phyloP scores from a whole-genome alignment of 371 early-diverging fungal genomes.

The Coemansia sp. region DNA sequence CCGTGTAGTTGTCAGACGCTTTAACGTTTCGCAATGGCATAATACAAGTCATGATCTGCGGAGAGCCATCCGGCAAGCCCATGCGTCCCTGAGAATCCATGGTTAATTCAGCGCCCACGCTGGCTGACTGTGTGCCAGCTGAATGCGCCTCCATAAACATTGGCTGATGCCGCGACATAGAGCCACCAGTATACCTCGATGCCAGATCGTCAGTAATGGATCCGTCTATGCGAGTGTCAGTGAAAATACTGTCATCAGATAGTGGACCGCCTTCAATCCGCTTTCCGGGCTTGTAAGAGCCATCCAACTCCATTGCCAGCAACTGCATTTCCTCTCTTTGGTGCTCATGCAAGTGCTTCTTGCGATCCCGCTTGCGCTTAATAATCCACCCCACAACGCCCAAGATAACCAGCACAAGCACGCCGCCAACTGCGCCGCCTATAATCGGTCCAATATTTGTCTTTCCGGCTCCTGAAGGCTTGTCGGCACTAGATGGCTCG shows the following conservation, averaged over 20 bases:
- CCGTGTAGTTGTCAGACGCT: constrained; percentile 39
- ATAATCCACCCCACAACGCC: constrained; percentile 23
- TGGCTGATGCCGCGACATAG: constrained; percentile 26
- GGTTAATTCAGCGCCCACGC: constrained; percentile 31
- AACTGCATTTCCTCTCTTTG: constrained; percentile 43
- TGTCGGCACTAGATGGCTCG: neutral
- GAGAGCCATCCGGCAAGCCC: constrained; percentile 46
- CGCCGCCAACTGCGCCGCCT: constrained; percentile 33
- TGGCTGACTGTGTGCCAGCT: constrained; percentile 6
- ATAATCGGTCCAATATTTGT: constrained; percentile 30
- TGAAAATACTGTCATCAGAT: constrained; percentile 19
- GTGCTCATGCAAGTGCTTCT: constrained; percentile 37
- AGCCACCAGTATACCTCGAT: constrained; percentile 35
- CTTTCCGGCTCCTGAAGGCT: neutral
- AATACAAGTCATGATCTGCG: constrained; percentile 27
- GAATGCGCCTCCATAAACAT: constrained; percentile 20
- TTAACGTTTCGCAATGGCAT: constrained; percentile 34
- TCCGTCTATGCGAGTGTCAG: constrained; percentile 11
- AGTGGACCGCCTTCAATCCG: constrained; percentile 7
- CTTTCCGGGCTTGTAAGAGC: constrained; percentile 35
- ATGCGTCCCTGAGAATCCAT: constrained; percentile 46
- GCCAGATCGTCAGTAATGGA: constrained; percentile 44
- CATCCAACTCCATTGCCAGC: constrained; percentile 42
- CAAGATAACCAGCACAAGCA: constrained; percentile 13
- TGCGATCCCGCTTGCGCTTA: constrained; percentile 40